phyloP scores from a whole-genome alignment of 108 stramenopile species.

The Skeletonema grethae region DNA sequence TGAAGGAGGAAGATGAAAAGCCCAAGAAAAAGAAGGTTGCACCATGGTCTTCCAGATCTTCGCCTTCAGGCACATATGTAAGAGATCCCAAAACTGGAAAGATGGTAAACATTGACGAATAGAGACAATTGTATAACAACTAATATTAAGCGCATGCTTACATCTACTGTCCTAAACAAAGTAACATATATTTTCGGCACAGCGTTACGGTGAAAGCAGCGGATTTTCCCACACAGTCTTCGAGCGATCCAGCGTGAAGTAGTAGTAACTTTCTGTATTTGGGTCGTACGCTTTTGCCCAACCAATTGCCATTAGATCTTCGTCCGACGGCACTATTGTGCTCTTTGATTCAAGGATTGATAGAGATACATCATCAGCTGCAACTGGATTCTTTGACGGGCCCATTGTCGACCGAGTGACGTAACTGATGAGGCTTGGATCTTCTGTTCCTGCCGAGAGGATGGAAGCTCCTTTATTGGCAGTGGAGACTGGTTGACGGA shows the following conservation, averaged over 20 bases:
- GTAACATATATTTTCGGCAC: not conserved
- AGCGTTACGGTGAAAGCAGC: slow-evolving; percentile 10
- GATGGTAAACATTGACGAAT: slow-evolving; percentile 79
- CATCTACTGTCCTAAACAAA: not conserved
- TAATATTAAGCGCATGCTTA: not conserved
- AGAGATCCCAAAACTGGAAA: slow-evolving; percentile 79
- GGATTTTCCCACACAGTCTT: slow-evolving; percentile 89
- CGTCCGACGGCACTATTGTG: slow-evolving; percentile 70
- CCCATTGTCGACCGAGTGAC: slow-evolving; percentile 49
- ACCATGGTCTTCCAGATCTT: slow-evolving; percentile 80
- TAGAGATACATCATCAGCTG: slow-evolving; percentile 45
- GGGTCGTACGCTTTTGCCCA: slow-evolving; percentile 90
- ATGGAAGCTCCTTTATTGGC: slow-evolving; percentile 44
- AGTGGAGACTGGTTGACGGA: slow-evolving; percentile 3
- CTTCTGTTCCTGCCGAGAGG: slow-evolving; percentile 48
- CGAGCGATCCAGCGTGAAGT: slow-evolving; percentile 84
- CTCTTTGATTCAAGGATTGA: slow-evolving; percentile 44
- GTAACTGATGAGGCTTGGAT: slow-evolving; percentile 48
- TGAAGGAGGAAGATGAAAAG: slow-evolving; percentile 16
- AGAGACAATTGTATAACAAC: slow-evolving; percentile 14
- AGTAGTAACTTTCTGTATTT: slow-evolving; percentile 83
- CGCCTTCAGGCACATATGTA: slow-evolving; percentile 76
- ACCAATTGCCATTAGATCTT: slow-evolving; percentile 80
- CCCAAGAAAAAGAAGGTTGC: slow-evolving; percentile 47
- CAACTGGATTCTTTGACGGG: slow-evolving; percentile 19